Base-by-base conservation (phyloP, 2,329 filamentous ascomycete genomes). In the Aspergillus bombycis region DNA sequence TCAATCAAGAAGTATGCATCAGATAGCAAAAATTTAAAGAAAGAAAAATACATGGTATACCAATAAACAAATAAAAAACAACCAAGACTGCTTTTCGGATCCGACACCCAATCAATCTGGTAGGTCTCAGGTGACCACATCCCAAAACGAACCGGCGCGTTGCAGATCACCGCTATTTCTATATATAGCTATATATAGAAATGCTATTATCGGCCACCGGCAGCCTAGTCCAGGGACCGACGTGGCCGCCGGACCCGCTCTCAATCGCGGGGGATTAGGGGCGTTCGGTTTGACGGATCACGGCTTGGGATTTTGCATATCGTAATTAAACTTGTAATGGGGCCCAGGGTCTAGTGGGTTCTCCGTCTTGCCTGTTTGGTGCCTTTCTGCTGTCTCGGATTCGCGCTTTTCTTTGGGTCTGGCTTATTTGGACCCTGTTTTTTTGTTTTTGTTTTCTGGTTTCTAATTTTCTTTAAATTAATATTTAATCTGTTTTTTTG, bases 301-400 rank as follows among this genome's bases (percentile, higher is more conserved):
- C 12, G 32, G 52, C 30, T 23, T 26, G 21, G 30, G 21, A 58
- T 34, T 48, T 36, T 58, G 57, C 57, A 58, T 48, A 52, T 58
- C 57, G 57, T 19, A 58, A 58, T 58, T 58, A 58, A 58, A 58
- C 57, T 26, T 50, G 43, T 46, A n/a, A 58, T 58, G 57, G 57
- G 57, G 41, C 57, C 7, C 26, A 58, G 41, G 57, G 57, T 50
- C 57, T 50, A 19, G 48, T n/a, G 28, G 48, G 28, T 48, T 26
- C 21, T 16, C 12, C 6, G 23, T 32, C 11, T 23, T n/a, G 34
- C 34, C 12, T 36, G 12, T 36, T 14, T 36, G 34, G 34, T 36
- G 5, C 14, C 12, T 5, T 36, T 1, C 32, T 34, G 32, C 21
- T 32, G 48, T 53, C 48, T 53, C 48, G 26, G 48, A 53, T 34